phyloP scores from a whole-genome alignment of 352 stramenopile species.

The Globisporangium alternatum region DNA sequence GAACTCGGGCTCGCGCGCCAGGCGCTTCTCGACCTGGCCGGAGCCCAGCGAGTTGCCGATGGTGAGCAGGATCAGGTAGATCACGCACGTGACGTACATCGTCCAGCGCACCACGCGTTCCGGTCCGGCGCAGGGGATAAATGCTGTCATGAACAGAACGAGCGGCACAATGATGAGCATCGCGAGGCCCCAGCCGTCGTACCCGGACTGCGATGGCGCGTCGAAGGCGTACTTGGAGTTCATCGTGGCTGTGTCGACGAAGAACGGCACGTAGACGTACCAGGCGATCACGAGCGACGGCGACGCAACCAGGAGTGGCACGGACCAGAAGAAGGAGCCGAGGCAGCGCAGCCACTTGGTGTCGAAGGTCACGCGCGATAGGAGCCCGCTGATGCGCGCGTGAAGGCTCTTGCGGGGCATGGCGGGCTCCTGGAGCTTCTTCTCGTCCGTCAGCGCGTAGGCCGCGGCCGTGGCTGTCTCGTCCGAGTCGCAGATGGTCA shows the following conservation, averaged over 20 bases:
- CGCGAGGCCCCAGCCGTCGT: neutral
- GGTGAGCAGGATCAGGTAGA: conserved; percentile 9
- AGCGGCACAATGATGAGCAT: neutral
- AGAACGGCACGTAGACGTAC: conserved; percentile 2
- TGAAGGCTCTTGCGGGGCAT: too few species aligned
- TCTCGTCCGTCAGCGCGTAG: conserved; percentile 1
- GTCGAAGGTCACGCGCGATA: neutral
- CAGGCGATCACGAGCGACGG: neutral
- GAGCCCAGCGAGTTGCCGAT: conserved; percentile 3
- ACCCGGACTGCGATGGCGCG: neutral
- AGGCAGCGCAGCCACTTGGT: neutral
- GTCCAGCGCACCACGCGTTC: neutral
- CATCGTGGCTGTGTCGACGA: neutral
- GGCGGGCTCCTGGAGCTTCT: neutral
- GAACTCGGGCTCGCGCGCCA: conserved; percentile 2
- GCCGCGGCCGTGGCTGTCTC: neutral
- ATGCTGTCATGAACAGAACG: neutral
- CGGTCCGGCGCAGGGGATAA: neutral
- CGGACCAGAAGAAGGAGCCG: neutral
- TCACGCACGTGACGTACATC: neutral
- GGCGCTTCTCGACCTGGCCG: neutral
- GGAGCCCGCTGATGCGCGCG: neutral
- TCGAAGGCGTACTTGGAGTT: conserved; percentile 6
- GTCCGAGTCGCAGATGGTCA: neutral
- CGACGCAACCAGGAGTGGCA: neutral